Base-by-base conservation (phyloP, 495 filamentous ascomycete genomes). In the Penicillium steckii region DNA sequence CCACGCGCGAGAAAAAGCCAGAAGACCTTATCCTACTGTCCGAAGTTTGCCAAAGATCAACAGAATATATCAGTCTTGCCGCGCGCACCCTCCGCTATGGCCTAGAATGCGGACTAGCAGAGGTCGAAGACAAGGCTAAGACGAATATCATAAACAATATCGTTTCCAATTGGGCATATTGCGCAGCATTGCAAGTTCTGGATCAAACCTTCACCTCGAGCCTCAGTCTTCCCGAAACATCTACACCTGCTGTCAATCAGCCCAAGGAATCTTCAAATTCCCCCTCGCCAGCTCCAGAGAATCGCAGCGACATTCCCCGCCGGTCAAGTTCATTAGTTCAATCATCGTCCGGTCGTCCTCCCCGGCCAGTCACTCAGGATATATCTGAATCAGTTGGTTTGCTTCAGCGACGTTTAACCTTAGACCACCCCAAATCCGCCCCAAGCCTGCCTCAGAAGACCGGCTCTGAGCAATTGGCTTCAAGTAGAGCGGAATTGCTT, bases 81-180 rank as follows among this genome's bases (percentile, higher is more conserved):
- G 85, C 89, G 5, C 82, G 87, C 25, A 84, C 89, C 7, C 83
- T 97, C 60, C 79, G 91, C 24, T 80, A 81, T 44, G 95, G 96
- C 57, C 71, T 97, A 2, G 64, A 71, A 52, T 53, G 47, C 45
- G 70, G 67, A 1, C 50, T 72, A 27, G 46, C 67, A 47, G 67
- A 72, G 46, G 71, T 76, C 48, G 55, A 66, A 6, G 52, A 62
- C 22, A 42, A 50, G 23, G 57, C 50, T 10, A 77, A 73, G 51
- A 23, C 61, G 10, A 79, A 84, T 53, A 69, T 90, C 13, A 81
- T 94, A 40, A 87, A 91, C 60, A 91, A 94, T 59, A 62, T 97
- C 4, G 85, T 96, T 8, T 85, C 85, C 4, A 91, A 90, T 0
- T 97, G 93, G 81, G 86, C 83, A 8, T 96, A 90, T 63, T 84